phyloP scores from a whole-genome alignment of 306 rosid genomes.

The Morella rubra region DNA sequence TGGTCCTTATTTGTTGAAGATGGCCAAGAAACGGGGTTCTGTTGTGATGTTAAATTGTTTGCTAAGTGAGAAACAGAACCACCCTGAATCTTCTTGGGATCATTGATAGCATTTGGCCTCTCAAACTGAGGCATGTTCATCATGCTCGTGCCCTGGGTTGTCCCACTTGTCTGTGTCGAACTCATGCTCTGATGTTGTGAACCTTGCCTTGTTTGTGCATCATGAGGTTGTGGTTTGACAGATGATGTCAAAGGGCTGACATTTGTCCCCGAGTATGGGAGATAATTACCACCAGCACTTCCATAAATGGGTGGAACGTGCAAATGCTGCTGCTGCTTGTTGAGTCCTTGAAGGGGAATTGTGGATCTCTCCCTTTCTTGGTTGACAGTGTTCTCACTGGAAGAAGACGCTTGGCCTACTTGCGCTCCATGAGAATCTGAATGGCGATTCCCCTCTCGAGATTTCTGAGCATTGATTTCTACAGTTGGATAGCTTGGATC shows the following conservation, averaged over 20 bases:
- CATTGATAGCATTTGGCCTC: constrained; percentile 49
- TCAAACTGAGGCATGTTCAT: constrained; percentile 55
- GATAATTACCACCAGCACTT: constrained; percentile 53
- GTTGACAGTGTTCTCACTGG: constrained; percentile 43
- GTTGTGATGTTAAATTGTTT: constrained; percentile 56
- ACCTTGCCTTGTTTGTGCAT: constrained; percentile 66
- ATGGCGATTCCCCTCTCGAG: constrained; percentile 52
- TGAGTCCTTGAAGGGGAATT: constrained; percentile 59
- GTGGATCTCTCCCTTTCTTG: constrained; percentile 70
- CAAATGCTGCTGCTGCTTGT: constrained; percentile 64
- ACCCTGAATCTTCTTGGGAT: constrained; percentile 65
- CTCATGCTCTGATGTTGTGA: constrained; percentile 60
- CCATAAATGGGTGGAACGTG: constrained; percentile 73
- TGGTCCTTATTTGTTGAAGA: constrained; percentile 61
- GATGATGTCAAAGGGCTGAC: constrained; percentile 53
- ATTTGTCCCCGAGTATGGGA: constrained; percentile 57
- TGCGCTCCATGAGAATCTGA: constrained; percentile 51
- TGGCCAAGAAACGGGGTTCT: constrained; percentile 64
- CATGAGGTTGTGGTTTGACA: constrained; percentile 61
- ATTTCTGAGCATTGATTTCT: constrained; percentile 49
- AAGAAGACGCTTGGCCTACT: constrained; percentile 52
- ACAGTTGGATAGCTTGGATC: constrained; percentile 39
- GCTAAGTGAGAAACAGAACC: constrained; percentile 56
- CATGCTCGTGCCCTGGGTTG: constrained; percentile 44
- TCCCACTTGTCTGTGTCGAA: constrained; percentile 56